Conservation (phyloP, 768 basidiomycete species). For the Leccinum subtestaceum region DNA sequence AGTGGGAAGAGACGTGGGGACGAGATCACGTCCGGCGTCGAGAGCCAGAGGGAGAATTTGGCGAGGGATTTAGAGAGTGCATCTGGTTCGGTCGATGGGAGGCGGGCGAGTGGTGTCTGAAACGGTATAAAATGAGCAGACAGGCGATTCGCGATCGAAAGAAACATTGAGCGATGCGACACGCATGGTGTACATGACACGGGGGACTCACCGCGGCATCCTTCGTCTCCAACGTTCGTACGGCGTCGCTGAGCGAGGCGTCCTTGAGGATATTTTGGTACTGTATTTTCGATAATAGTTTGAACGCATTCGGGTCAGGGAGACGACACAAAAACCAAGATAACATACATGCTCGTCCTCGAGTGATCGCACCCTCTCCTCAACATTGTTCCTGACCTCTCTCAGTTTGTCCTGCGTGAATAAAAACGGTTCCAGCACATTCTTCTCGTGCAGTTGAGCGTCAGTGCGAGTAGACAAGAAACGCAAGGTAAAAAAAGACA, state of each 20-base stretch:
- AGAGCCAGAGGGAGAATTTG: conserved; percentile 82
- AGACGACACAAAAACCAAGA: neutral
- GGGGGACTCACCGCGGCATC: conserved; percentile 18
- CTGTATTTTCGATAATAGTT: conserved; percentile 1
- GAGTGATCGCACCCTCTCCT: conserved; percentile 58
- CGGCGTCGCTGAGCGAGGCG: conserved; percentile 25
- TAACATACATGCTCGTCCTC: conserved; percentile 80
- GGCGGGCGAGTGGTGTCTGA: conserved; percentile 72
- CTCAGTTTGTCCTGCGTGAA: conserved; percentile 65
- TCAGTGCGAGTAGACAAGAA: conserved; percentile 1
- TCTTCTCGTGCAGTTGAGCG: conserved; percentile 37
- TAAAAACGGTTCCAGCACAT: conserved; percentile 54
- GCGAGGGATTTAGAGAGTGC: conserved; percentile 61
- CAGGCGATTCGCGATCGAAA: neutral
- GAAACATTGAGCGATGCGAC: neutral
- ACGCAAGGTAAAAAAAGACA: conserved; percentile 1
- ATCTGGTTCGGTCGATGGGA: conserved; percentile 59
- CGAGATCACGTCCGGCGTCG: conserved; percentile 74
- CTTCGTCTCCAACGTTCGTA: conserved; percentile 22
- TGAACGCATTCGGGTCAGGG: too few relatives aligned
- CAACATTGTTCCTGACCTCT: conserved; percentile 57
- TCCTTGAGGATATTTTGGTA: conserved; percentile 27
- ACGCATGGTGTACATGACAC: neutral
- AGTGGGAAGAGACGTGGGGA: conserved; percentile 78
- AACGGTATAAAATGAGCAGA: neutral